A percentile compares a stretch with the other conserved stretches of the same genome.
Conservation (phyloP, 2,329 filamentous ascomycete genomes). For the Chaetomium globosum region DNA sequence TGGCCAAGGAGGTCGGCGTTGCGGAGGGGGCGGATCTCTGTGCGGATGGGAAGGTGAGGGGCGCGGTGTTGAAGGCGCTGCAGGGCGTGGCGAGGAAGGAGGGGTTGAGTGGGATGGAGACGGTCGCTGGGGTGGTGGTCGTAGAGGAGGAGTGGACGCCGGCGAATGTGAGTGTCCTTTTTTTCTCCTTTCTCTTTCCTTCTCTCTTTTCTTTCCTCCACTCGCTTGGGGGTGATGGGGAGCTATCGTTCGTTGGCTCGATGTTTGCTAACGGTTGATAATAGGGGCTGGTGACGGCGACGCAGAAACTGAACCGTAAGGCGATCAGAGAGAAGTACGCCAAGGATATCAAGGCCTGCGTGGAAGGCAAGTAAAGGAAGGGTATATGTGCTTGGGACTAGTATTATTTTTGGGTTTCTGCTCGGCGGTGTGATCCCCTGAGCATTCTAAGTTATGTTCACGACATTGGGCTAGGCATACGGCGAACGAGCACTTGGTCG, state of each 20-base stretch:
- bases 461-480: not conserved
- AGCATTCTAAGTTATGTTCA: not conserved
- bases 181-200: not conserved
- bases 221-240: too few species aligned
- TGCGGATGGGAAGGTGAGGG: constrained; percentile 65
- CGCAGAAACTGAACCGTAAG: constrained; percentile 62
- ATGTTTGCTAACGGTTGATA: constrained; percentile 22
- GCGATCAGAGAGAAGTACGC: constrained; percentile 54
- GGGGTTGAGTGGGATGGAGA: constrained; percentile 71
- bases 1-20: constrained; percentile 64
- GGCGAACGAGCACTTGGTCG: not conserved
- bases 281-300: constrained; percentile 63
- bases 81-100: constrained; percentile 65
- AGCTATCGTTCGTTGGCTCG: not conserved
- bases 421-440: not conserved
- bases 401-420: not conserved
- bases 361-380: constrained; percentile 37
- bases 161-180: constrained; percentile 67
- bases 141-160: constrained; percentile 88
- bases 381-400: not conserved
- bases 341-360: constrained; percentile 53
- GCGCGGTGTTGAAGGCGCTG: constrained; percentile 67
- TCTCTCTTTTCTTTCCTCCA: not conserved
- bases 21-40: constrained; percentile 68
- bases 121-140: constrained; percentile 74